Percentiles rank a stretch among this genome's conserved stretches.
These are phyloP conservation scores for Globisporangium viniferum DNA, from an alignment of 352 stramenopile genomes.

Conservation along the genomic window DNA sequence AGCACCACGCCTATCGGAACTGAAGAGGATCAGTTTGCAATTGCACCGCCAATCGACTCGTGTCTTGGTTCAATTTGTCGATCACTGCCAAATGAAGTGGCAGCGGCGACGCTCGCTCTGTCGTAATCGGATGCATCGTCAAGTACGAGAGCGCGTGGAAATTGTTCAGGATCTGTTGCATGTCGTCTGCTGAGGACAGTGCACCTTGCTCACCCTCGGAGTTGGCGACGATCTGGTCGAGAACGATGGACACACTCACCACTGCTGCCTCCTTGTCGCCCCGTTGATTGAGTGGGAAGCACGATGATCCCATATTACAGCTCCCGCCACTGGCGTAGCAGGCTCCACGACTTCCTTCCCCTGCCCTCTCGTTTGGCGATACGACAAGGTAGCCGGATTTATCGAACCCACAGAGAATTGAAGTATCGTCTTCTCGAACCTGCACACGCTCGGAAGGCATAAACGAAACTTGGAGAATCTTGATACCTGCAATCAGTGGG, in stretches of 20 bases:
- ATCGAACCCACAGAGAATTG: conserved; percentile 28
- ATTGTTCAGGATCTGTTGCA: conserved; percentile 43
- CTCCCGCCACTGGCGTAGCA: conserved; percentile 27
- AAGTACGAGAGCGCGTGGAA: conserved; percentile 70
- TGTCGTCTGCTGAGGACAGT: conserved; percentile 8
- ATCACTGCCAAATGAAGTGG: conserved; percentile 57
- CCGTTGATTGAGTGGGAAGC: not conserved
- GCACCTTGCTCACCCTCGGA: conserved; percentile 5
- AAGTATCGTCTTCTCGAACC: conserved; percentile 35
- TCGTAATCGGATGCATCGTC: conserved; percentile 67
- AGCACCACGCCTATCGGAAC: not conserved
- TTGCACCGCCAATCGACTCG: conserved; percentile 19
- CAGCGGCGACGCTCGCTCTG: conserved; percentile 56
- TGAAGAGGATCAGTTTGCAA: conserved; percentile 18
- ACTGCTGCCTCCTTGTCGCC: conserved; percentile 28
- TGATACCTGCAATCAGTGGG: conserved; percentile 32
- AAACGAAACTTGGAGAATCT: conserved; percentile 39
- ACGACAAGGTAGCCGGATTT: conserved; percentile 40
- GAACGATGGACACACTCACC: conserved; percentile 34
- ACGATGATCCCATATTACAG: conserved; percentile 21
- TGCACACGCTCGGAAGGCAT: conserved; percentile 36
- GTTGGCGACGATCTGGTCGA: conserved; percentile 16
- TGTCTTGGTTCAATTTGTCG: conserved; percentile 25
- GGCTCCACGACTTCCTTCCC: conserved; percentile 29
- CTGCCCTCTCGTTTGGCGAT: conserved; percentile 26